Percentiles rank a stretch among this genome's conserved stretches.
These are phyloP conservation scores for Cladosporium sp. DNA, from an alignment of 2,329 filamentous ascomycete genomes.

Conservation along the genomic window DNA sequence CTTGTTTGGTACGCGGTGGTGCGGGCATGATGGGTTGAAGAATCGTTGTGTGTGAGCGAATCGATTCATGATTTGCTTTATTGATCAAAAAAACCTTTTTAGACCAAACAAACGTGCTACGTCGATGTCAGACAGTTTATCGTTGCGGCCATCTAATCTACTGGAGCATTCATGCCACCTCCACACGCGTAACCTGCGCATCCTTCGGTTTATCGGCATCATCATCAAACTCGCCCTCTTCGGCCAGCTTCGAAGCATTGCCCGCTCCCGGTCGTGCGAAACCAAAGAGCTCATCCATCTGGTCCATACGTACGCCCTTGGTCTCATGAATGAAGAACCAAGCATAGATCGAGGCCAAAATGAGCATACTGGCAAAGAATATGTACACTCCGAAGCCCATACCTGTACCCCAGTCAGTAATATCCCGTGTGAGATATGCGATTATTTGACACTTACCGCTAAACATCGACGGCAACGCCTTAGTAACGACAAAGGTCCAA, in stretches of 20 bases:
- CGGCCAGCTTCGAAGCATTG: constrained; percentile 13
- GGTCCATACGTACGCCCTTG: constrained; percentile 35
- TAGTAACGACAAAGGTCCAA: constrained; percentile 38
- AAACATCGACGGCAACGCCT: constrained; percentile 39
- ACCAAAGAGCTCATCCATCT: constrained; percentile 37
- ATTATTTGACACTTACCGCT: constrained; percentile 18
- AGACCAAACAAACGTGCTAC: too few relatives aligned
- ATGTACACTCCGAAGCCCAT: constrained; percentile 39
- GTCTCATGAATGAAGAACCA: constrained; percentile 40
- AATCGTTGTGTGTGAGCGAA: too few relatives aligned
- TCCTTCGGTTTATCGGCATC: background rate
- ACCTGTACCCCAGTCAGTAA: background rate
- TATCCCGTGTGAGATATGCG: background rate
- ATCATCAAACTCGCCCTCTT: constrained; percentile 3
- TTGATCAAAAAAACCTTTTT: too few relatives aligned
- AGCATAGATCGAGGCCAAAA: constrained; percentile 35
- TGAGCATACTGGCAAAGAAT: constrained; percentile 37
- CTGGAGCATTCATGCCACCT: background rate
- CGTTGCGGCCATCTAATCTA: too few relatives aligned
- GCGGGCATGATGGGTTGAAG: background rate
- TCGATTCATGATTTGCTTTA: too few relatives aligned
- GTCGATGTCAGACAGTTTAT: too few relatives aligned
- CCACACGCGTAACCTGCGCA: background rate
- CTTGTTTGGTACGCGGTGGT: constrained; percentile 36
- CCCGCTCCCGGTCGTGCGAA: constrained; percentile 20